A percentile compares a stretch with the other conserved stretches of the same genome.
These are phyloP conservation scores for Phoma sp. DNA, from an alignment of 2,329 filamentous ascomycete species.

Conservation along the genomic window DNA sequence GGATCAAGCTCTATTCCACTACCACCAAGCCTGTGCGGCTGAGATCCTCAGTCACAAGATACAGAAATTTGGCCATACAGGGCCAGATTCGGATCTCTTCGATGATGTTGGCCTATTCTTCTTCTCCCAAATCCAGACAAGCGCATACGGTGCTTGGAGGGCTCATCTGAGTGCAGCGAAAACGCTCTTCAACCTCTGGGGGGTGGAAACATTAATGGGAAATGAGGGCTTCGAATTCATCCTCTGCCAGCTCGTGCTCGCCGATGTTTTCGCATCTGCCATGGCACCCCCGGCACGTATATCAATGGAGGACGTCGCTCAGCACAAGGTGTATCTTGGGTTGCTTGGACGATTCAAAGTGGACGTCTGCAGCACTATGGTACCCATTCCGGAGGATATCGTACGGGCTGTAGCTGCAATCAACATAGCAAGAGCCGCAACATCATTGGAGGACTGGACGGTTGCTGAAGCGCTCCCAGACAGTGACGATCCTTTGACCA, in stretches of 20 bases:
- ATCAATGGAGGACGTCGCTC: background rate
- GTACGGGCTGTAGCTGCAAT: background rate
- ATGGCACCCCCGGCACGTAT: constrained; percentile 1
- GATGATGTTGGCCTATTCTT: constrained; percentile 6
- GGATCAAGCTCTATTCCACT: constrained; percentile 2
- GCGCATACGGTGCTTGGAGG: constrained; percentile 7
- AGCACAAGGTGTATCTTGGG: constrained; percentile 1
- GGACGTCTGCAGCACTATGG: constrained; percentile 7
- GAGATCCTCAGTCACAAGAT: constrained; percentile 9
- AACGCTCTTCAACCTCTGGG: constrained; percentile 1
- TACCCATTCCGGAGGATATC: constrained; percentile 1
- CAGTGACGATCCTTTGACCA: background rate
- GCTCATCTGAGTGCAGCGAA: constrained; percentile 6
- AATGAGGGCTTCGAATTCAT: background rate
- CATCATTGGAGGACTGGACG: background rate
- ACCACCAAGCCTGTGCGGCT: constrained; percentile 6
- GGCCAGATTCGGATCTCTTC: constrained; percentile 1
- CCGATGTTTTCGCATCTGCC: background rate
- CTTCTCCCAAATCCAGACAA: constrained; percentile 9
- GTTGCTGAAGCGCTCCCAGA: background rate
- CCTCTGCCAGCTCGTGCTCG: constrained; percentile 1
- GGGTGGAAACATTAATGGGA: background rate
- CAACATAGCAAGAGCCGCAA: constrained; percentile 1
- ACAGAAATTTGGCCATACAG: background rate
- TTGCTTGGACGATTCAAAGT: constrained; percentile 1